A percentile compares a stretch with the other conserved stretches of the same genome.
These are phyloP conservation scores for Phaeotremella fagi DNA, from an alignment of 768 basidiomycete genomes.

Conservation along the genomic window DNA sequence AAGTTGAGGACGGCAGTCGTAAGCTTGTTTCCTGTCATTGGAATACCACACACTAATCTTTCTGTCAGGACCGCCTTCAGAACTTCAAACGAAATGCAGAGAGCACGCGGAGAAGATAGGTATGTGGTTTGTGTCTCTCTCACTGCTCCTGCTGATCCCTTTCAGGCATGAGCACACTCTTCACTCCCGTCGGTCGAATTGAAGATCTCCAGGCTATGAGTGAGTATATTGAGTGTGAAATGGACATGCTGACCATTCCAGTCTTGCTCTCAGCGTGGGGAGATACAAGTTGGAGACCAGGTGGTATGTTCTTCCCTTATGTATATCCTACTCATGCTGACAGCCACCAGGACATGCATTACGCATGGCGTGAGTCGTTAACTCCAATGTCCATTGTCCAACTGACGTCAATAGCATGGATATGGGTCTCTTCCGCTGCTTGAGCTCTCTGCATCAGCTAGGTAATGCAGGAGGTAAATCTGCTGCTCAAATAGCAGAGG, in stretches of 20 bases:
- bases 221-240: constrained; percentile 1
- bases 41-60: not conserved
- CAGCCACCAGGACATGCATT: not conserved
- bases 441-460: not conserved
- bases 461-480: not conserved
- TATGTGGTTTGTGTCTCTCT: constrained; percentile 3
- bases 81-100: constrained; percentile 23
- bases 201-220: constrained; percentile 37
- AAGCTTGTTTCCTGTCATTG: not conserved
- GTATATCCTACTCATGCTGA: not conserved
- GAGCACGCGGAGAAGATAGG: constrained; percentile 42
- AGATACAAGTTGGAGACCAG: constrained; percentile 36
- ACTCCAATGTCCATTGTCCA: too few species aligned
- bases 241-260: constrained; percentile 4
- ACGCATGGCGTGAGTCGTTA: not conserved
- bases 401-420: not conserved
- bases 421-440: not conserved
- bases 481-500: not conserved
- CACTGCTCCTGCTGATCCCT: not conserved
- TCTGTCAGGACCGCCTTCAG: constrained; percentile 8
- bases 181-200: constrained; percentile 35
- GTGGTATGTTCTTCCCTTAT: constrained; percentile 27
- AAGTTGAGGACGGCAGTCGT: constrained; percentile 31
- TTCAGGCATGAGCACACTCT: constrained; percentile 32
- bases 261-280: constrained; percentile 39